These are phyloP conservation scores for Zalaria sp. DNA, from an alignment of 2,329 filamentous ascomycete species.

Conservation along the genomic window DNA sequence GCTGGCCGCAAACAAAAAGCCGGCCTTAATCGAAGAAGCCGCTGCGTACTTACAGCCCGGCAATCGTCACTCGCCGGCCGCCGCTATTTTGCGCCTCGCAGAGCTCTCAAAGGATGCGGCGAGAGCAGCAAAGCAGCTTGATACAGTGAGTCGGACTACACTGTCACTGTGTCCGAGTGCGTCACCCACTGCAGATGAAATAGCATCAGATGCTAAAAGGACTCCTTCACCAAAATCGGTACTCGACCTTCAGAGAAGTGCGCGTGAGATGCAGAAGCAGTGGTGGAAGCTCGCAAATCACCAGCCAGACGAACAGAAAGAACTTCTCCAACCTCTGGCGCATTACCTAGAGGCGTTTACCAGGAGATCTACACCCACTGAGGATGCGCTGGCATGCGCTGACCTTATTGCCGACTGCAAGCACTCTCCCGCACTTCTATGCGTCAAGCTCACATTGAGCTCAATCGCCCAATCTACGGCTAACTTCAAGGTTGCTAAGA, in stretches of 20 bases:
- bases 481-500: too few species aligned
- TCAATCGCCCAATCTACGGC: too few species aligned
- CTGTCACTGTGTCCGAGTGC: constrained; percentile 54
- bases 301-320: constrained; percentile 44
- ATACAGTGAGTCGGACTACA: constrained; percentile 49
- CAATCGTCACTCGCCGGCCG: constrained; percentile 42
- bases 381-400: too few species aligned
- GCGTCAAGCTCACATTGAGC: too few species aligned
- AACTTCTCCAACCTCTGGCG: constrained; percentile 50
- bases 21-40: constrained; percentile 43
- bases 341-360: constrained; percentile 49
- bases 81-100: constrained; percentile 35
- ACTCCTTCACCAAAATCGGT: constrained; percentile 43
- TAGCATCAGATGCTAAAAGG: constrained; percentile 38
- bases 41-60: constrained; percentile 41
- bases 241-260: constrained; percentile 50
- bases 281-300: constrained; percentile 55
- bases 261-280: constrained; percentile 44
- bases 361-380: neutral
- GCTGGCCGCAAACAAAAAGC: constrained; percentile 45
- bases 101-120: constrained; percentile 28
- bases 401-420: too few species aligned
- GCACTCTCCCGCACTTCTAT: too few species aligned
- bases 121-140: constrained; percentile 47
- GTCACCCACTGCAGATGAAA: constrained; percentile 46